Percentiles rank a stretch among this genome's conserved stretches.
Evolutionary conservation across 352 stramenopile species (phyloP).

Genomic region (Phytophthora cryptogea): DNA sequence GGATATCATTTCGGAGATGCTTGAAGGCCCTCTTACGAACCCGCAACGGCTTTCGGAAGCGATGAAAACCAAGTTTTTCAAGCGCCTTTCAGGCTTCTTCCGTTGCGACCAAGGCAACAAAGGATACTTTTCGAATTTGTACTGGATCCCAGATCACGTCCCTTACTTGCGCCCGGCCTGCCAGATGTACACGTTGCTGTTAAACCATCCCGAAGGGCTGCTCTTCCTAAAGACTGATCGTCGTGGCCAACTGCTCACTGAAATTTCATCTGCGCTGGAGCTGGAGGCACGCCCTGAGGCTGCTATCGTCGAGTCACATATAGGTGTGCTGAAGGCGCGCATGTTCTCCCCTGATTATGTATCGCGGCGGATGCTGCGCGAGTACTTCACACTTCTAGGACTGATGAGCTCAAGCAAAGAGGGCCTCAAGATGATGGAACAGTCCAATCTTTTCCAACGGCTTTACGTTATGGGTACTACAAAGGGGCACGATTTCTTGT

Average conservation of each 20-base stretch:
- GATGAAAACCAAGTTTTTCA: constrained; percentile 94
- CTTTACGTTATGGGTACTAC: constrained; percentile 88
- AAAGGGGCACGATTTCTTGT: constrained; percentile 90
- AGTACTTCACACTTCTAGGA: constrained; percentile 89
- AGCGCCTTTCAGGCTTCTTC: constrained; percentile 90
- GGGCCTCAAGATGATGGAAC: constrained; percentile 91
- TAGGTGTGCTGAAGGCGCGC: constrained; percentile 82
- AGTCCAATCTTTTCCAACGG: constrained; percentile 89
- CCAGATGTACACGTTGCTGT: constrained; percentile 88
- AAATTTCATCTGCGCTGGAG: constrained; percentile 86
- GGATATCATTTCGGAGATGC: constrained; percentile 90
- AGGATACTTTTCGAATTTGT: constrained; percentile 87
- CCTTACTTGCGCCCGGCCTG: constrained; percentile 87
- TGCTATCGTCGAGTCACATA: constrained; percentile 88
- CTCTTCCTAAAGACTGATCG: constrained; percentile 89
- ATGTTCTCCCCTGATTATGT: constrained; percentile 91
- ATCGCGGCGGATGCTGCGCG: constrained; percentile 84
- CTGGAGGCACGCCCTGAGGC: constrained; percentile 84
- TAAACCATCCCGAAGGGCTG: constrained; percentile 87
- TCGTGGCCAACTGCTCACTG: constrained; percentile 79
- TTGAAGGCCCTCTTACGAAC: constrained; percentile 87
- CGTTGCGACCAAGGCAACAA: constrained; percentile 90
- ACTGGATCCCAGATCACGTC: constrained; percentile 90
- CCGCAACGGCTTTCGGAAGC: constrained; percentile 85
- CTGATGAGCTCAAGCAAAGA: constrained; percentile 91